Evolutionary conservation across 345 rosid species (phyloP), one percentile per base, ranked within the genome.

Genomic region (Bruguiera gymnorhiza): DNA sequence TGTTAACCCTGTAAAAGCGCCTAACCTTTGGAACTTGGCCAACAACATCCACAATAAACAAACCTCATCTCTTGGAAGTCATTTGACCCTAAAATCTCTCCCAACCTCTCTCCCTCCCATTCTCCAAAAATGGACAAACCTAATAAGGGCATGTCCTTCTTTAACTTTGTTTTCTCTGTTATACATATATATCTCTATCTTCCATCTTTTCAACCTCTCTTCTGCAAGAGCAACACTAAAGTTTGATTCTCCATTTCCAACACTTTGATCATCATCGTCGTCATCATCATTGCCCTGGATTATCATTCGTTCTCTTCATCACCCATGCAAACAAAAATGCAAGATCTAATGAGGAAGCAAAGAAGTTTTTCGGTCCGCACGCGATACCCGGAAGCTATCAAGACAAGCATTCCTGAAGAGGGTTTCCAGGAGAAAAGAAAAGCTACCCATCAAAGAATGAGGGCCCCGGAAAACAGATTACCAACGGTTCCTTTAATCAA

Each of bases 191-290:
- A 55, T 76, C 32, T 77, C 86, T 6, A 60, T 88, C 68, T 86
- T 85, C 78, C 74, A 86, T 67, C 51, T 82, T 54, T 81, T 86
- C 78, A 75, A 78, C 75, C 60, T 87, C 48, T 89, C 94, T 61
- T 87, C 88, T 54, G 82, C 84, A 0, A 56, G 81, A 73, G 58
- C 75, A 82, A 83, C 73, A 65, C 81, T 58, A 88, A 82, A 31
- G 78, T 90, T 63, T 85, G 85, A 88, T 88, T 90, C 74, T 78
- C 86, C 77, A 80, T 92, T 60, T 87, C 89, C 72, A 90, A 85
- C 81, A 85, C 85, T 70, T 76, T 89, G 36, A 83, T 92, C 62
- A 77, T 88, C 80, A 81, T 90, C 70, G 84, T 88, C 21, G 83
- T 92, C 62, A 75, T 88, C 80, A 83, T 89, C 68, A 83, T 87